phyloP scores from a whole-genome alignment of 352 stramenopile genomes.

The Globisporangium orthogonon region DNA sequence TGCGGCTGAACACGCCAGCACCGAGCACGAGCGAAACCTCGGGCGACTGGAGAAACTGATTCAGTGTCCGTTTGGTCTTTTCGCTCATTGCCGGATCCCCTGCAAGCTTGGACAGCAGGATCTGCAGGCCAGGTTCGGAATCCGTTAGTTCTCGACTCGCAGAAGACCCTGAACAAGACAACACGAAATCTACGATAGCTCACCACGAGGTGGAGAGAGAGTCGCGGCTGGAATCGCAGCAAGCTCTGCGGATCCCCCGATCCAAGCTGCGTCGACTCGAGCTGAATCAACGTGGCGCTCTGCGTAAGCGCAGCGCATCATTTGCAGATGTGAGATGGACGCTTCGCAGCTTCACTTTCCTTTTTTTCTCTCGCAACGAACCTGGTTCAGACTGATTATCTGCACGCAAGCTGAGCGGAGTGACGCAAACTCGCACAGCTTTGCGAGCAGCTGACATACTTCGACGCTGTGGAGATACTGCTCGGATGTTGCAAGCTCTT shows the following conservation, averaged over 20 bases:
- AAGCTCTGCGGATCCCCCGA: slow-evolving; percentile 43
- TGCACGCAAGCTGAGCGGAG: slow-evolving; percentile 47
- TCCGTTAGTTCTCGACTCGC: not conserved
- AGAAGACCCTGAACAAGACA: not conserved
- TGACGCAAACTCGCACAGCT: slow-evolving; percentile 38
- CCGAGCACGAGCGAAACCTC: slow-evolving; percentile 59
- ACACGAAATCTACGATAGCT: not conserved
- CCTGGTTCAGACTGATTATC: slow-evolving; percentile 70
- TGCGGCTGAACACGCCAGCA: slow-evolving; percentile 51
- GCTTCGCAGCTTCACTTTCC: not conserved
- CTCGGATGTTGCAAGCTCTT: slow-evolving; percentile 42
- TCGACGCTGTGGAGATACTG: slow-evolving; percentile 64
- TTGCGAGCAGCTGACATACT: slow-evolving; percentile 53
- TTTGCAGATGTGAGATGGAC: not conserved
- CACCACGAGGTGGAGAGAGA: slow-evolving; percentile 73
- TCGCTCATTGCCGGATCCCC: slow-evolving; percentile 44
- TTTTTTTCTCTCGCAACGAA: slow-evolving; percentile 8
- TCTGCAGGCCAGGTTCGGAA: slow-evolving; percentile 20
- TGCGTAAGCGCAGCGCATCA: slow-evolving; percentile 10
- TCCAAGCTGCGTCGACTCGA: slow-evolving; percentile 48
- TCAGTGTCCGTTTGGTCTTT: slow-evolving; percentile 59
- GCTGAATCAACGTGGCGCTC: slow-evolving; percentile 63
- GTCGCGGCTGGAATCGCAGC: slow-evolving; percentile 47
- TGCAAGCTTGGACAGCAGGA: slow-evolving; percentile 47
- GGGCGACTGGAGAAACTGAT: slow-evolving; percentile 64